These are phyloP conservation scores for Pseudoscleropodium purum DNA, from an alignment of 225 moss, liverwort and hornwort genomes.

Conservation along the genomic window DNA sequence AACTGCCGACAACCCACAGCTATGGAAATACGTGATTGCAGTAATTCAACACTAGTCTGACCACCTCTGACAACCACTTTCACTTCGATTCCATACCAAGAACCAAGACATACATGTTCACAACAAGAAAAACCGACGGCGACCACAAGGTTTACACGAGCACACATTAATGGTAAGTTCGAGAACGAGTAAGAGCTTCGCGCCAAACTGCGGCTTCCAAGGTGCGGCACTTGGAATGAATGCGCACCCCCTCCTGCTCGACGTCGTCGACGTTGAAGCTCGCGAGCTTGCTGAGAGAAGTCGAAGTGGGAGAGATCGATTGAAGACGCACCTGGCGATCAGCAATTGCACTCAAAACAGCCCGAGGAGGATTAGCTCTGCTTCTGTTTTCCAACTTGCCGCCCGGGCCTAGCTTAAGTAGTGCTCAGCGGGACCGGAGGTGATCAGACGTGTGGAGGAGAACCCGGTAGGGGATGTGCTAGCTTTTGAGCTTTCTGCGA, in stretches of 20 bases:
- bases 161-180: neutral
- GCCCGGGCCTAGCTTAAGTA: constrained; percentile 10
- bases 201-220: constrained; percentile 55
- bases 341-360: neutral
- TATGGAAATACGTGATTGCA: constrained; percentile 7
- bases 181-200: constrained; percentile 28
- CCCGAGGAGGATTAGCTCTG: neutral
- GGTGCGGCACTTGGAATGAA: constrained; percentile 14
- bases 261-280: neutral
- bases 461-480: neutral
- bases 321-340: neutral
- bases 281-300: neutral
- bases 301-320: neutral
- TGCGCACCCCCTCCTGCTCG: neutral
- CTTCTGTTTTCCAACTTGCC: neutral
- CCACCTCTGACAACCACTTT: neutral
- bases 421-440: neutral
- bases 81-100: neutral
- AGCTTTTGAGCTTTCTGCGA: neutral
- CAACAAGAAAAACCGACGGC: neutral
- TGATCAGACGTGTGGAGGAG: neutral
- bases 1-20: neutral
- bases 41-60: neutral
- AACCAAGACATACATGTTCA: neutral
- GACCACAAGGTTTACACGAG: neutral